Conservation (phyloP, 352 stramenopile species). For the Phytophthora uliginosa region DNA sequence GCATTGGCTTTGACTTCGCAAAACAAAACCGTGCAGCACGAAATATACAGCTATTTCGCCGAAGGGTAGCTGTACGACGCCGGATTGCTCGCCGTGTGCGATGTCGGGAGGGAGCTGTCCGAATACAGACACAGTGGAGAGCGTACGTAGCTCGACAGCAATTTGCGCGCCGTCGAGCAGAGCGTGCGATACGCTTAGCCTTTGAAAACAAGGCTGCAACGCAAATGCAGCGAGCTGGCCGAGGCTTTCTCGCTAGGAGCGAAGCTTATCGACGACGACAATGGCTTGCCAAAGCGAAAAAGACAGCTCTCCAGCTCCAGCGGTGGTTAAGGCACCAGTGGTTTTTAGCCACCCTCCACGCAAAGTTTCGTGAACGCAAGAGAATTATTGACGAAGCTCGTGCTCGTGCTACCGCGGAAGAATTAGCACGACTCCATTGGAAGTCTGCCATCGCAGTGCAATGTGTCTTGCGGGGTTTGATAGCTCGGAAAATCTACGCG, state of each 20-base stretch:
- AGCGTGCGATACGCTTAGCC: conserved; percentile 9
- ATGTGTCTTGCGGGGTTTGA: conserved; percentile 51
- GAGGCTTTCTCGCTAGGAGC: conserved; percentile 37
- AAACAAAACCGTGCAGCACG: conserved; percentile 58
- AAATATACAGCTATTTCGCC: conserved; percentile 62
- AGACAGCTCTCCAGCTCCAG: conserved; percentile 17
- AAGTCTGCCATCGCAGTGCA: conserved; percentile 43
- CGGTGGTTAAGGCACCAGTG: conserved; percentile 35
- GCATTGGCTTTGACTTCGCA: conserved; percentile 64
- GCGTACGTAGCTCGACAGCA: conserved; percentile 33
- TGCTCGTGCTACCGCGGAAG: conserved; percentile 29
- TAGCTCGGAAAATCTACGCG: conserved; percentile 34
- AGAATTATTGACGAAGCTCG: conserved; percentile 38
- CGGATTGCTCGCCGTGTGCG: conserved; percentile 36
- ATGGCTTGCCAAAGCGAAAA: conserved; percentile 34
- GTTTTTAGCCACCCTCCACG: conserved; percentile 19
- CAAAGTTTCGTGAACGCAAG: conserved; percentile 42
- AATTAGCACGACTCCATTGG: conserved; percentile 34
- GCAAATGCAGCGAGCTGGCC: conserved; percentile 37
- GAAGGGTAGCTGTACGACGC: conserved; percentile 42
- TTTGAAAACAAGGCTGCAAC: conserved; percentile 34
- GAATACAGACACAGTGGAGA: conserved; percentile 53
- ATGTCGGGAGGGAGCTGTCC: conserved; percentile 32
- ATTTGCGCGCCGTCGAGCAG: conserved; percentile 17
- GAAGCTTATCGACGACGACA: conserved; percentile 14